A percentile compares a stretch with the other conserved stretches of the same genome.
These are phyloP conservation scores for Lepiota brunneoincarnata DNA, from an alignment of 768 basidiomycete genomes.

Conservation along the genomic window DNA sequence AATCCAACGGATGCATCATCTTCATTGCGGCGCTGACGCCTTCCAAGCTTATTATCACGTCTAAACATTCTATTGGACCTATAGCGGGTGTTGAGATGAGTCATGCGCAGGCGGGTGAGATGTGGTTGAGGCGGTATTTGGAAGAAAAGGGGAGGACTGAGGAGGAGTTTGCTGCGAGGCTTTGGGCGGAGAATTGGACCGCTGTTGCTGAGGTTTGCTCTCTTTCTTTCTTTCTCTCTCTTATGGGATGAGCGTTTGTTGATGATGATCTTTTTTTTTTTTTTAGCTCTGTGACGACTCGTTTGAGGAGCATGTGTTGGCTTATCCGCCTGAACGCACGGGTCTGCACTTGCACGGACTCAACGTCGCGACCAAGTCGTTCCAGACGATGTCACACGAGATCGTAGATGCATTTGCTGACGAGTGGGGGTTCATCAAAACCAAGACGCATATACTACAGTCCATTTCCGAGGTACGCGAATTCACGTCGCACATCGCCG, in stretches of 20 bases:
- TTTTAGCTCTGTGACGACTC: constrained; percentile 93
- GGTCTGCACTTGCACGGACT: constrained; percentile 94
- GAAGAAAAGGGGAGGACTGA: constrained; percentile 59
- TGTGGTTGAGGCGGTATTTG: constrained; percentile 78
- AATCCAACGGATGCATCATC: constrained; percentile 97
- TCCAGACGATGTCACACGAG: constrained; percentile 67
- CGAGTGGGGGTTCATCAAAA: constrained; percentile 91
- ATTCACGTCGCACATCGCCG: constrained; percentile 69
- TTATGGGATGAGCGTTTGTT: neutral
- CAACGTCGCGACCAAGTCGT: constrained; percentile 64
- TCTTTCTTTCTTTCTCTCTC: neutral
- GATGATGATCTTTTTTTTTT: neutral
- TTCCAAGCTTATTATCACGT: constrained; percentile 76
- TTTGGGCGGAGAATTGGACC: constrained; percentile 86
- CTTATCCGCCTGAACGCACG: constrained; percentile 76
- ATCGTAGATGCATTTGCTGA: constrained; percentile 77
- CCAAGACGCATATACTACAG: constrained; percentile 53
- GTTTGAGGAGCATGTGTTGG: constrained; percentile 95
- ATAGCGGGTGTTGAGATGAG: constrained; percentile 39
- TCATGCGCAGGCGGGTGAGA: constrained; percentile 82
- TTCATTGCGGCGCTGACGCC: constrained; percentile 86
- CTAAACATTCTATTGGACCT: constrained; percentile 87
- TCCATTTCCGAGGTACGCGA: constrained; percentile 63
- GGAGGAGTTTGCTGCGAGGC: constrained; percentile 63
- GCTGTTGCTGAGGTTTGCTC: constrained; percentile 82